Evolutionary conservation across 169 alveolate species (phyloP).

Genomic region (Babesia caballi): DNA sequence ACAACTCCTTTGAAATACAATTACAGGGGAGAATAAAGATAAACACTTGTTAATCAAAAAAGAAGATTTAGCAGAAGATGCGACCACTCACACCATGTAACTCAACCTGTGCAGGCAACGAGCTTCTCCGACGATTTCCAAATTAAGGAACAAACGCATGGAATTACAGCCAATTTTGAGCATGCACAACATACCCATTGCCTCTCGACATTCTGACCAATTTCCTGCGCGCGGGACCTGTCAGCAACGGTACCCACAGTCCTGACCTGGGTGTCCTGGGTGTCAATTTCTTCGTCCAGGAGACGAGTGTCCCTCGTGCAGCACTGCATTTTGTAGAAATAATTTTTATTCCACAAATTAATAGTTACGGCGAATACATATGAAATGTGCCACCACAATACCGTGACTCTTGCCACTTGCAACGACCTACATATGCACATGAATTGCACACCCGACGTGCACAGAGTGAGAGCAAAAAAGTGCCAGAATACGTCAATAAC

Average conservation of each 20-base stretch:
- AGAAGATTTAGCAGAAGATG: too few relatives aligned
- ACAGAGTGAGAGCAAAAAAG: conserved; percentile 19
- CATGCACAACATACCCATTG: conserved; percentile 70
- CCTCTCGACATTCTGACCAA: conserved; percentile 60
- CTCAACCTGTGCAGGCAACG: too few relatives aligned
- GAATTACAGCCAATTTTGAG: too few relatives aligned
- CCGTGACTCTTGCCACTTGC: conserved; percentile 18
- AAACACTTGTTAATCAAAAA: too few relatives aligned
- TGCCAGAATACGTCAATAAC: not conserved
- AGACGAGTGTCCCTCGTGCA: conserved; percentile 45
- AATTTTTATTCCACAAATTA: not conserved
- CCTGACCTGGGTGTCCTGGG: conserved; percentile 53
- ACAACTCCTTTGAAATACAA: not conserved
- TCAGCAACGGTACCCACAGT: conserved; percentile 68
- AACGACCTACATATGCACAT: conserved; percentile 21
- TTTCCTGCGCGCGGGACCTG: conserved; percentile 65
- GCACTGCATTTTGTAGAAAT: conserved; percentile 45
- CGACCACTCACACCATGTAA: too few relatives aligned
- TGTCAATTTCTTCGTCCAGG: conserved; percentile 59
- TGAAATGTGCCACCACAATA: conserved; percentile 7
- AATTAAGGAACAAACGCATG: too few relatives aligned
- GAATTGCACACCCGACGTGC: conserved; percentile 38
- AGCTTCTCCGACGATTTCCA: too few relatives aligned
- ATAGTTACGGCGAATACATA: not conserved
- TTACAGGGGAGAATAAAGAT: not conserved